These are phyloP conservation scores for Aspergillus ostianus DNA, from an alignment of 495 filamentous ascomycete species.

Conservation along the genomic window DNA sequence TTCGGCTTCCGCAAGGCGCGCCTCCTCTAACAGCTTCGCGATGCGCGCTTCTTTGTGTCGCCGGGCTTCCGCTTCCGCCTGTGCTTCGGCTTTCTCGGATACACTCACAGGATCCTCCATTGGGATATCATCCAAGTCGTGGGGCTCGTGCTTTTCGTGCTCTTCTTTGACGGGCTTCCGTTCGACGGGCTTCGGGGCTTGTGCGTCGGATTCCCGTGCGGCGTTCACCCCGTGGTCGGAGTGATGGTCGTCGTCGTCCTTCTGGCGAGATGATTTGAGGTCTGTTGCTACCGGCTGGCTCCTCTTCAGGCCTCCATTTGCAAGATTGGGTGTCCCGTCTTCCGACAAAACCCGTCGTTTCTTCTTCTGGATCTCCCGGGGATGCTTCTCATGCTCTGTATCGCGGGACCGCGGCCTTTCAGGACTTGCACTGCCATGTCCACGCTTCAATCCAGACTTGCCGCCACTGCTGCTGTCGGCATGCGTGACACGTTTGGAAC, in stretches of 20 bases:
- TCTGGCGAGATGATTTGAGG: constrained; percentile 28
- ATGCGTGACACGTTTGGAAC: constrained; percentile 28
- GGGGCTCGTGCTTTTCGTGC: constrained; percentile 25
- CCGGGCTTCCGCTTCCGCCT: constrained; percentile 41
- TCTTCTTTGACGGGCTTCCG: constrained; percentile 34
- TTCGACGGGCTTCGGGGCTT: constrained; percentile 12
- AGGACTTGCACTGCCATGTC: constrained; percentile 65
- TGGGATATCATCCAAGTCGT: constrained; percentile 31
- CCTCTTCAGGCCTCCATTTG: constrained; percentile 35
- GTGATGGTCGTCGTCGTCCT: constrained; percentile 23
- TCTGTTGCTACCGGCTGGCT: constrained; percentile 19
- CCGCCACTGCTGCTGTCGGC: constrained; percentile 26
- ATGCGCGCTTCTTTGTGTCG: constrained; percentile 31
- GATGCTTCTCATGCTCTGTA: constrained; percentile 38
- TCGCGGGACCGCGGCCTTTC: constrained; percentile 51
- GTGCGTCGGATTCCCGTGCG: constrained; percentile 21
- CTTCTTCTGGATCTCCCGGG: constrained; percentile 42
- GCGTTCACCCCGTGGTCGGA: constrained; percentile 15
- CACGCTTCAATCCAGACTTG: constrained; percentile 52
- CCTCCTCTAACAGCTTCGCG: constrained; percentile 29
- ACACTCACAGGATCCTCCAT: constrained; percentile 27
- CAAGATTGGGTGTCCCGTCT: constrained; percentile 33
- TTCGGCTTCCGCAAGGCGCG: constrained; percentile 46
- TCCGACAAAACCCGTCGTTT: constrained; percentile 50
- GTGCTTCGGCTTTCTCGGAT: constrained; percentile 21